These are phyloP conservation scores for Starmerella apicola DNA, from an alignment of 805 yeast genomes.

Conservation along the genomic window DNA sequence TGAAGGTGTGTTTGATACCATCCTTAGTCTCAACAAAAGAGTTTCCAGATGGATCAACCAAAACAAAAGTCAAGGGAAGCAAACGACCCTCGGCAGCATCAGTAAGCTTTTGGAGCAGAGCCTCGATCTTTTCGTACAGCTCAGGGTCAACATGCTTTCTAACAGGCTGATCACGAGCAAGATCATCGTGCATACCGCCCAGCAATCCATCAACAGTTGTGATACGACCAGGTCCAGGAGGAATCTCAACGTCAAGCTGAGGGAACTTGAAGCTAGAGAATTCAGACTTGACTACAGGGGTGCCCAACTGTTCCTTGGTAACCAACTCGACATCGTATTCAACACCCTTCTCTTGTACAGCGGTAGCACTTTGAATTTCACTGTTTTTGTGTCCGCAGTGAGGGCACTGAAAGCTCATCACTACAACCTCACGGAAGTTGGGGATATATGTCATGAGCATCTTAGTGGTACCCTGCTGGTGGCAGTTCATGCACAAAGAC, in stretches of 20 bases:
- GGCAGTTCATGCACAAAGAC: slow-evolving; percentile 93
- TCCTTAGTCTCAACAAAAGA: slow-evolving; percentile 66
- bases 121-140: slow-evolving; percentile 60
- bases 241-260: slow-evolving; percentile 86
- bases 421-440: slow-evolving; percentile 73
- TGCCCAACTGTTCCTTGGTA: slow-evolving; percentile 56
- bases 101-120: slow-evolving; percentile 47
- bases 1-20: slow-evolving; percentile 32
- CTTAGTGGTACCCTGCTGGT: slow-evolving; percentile 70
- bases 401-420: slow-evolving; percentile 92
- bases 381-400: slow-evolving; percentile 86
- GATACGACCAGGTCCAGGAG: slow-evolving; percentile 86
- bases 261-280: slow-evolving; percentile 65
- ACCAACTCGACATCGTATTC: slow-evolving; percentile 61
- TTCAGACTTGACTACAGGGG: slow-evolving; percentile 88
- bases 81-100: slow-evolving; percentile 53
- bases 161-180: slow-evolving; percentile 66
- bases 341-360: slow-evolving; percentile 79
- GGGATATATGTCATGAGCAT: slow-evolving; percentile 82
- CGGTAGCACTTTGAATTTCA: slow-evolving; percentile 92
- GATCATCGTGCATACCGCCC: slow-evolving; percentile 69
- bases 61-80: slow-evolving; percentile 61
- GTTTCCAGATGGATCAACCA: slow-evolving; percentile 94
- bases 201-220: slow-evolving; percentile 87
- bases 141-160: slow-evolving; percentile 68